Conservation (phyloP, 2,329 filamentous ascomycete genomes). For the Waltergamsia citrina region DNA sequence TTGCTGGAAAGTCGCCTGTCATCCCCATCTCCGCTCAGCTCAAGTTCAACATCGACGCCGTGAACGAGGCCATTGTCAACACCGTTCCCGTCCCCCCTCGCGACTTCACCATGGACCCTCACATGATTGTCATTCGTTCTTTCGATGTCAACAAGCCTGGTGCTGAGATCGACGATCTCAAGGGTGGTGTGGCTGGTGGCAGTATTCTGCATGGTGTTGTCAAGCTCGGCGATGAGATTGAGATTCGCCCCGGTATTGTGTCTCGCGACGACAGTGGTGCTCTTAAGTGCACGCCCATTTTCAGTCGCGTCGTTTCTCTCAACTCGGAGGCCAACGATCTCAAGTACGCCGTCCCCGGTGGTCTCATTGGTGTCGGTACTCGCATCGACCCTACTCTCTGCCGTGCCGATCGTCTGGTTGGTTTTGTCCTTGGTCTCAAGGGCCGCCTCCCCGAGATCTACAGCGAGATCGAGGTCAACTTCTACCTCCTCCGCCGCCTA, state of each 20-base stretch:
- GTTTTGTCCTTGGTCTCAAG: slow-evolving; percentile 92
- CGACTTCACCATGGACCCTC: slow-evolving; percentile 85
- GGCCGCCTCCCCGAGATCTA: slow-evolving; percentile 94
- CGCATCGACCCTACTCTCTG: slow-evolving; percentile 96
- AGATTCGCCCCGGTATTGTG: slow-evolving; percentile 97
- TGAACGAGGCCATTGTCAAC: slow-evolving; percentile 92
- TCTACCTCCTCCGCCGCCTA: slow-evolving; percentile 90
- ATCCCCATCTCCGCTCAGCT: slow-evolving; percentile 96
- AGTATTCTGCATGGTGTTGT: slow-evolving; percentile 93
- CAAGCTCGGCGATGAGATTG: slow-evolving; percentile 95
- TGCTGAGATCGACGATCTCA: slow-evolving; percentile 95
- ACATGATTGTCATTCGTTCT: slow-evolving; percentile 98
- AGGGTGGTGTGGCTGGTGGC: slow-evolving; percentile 97
- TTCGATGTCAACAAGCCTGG: slow-evolving; percentile 99
- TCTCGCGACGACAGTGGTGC: slow-evolving; percentile 88
- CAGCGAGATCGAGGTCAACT: slow-evolving; percentile 97
- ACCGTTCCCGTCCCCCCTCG: slow-evolving; percentile 87
- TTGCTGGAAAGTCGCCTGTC: slow-evolving; percentile 88
- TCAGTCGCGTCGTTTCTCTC: slow-evolving; percentile 86
- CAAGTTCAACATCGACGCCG: slow-evolving; percentile 98
- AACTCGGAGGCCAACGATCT: slow-evolving; percentile 98
- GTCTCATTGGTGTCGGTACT: slow-evolving; percentile 96
- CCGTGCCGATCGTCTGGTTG: slow-evolving; percentile 96
- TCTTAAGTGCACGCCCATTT: slow-evolving; percentile 95
- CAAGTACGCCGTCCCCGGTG: slow-evolving; percentile 95